Evolutionary conservation across 176 grass and related monocot genomes (phyloP), one percentile per base, ranked within the genome.

Genomic region (Panicum miliaceum): DNA sequence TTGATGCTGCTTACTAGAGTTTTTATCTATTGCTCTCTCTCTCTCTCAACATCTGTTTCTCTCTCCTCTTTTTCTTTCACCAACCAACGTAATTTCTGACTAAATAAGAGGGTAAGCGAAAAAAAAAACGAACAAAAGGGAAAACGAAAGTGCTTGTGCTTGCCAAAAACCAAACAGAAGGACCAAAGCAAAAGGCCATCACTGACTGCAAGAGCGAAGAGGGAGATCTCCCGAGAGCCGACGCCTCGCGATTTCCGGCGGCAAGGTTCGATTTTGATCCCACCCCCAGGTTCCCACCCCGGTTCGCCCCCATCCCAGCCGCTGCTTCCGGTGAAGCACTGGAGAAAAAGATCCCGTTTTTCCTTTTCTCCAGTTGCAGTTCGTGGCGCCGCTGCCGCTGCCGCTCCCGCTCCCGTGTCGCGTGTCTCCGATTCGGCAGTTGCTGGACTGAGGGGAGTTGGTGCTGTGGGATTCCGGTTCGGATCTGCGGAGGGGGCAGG

Each of bases 181-280:
- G 64, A 85, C 63, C 77, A 74, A 81, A 77, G 77, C 51, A 83
- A 86, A 83, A 86, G 79, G 83, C 46, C 78, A 63, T 40, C 73
- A 68, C 65, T 83, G 77, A 38, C 59, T 9, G 40, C 56, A 20
- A 47, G 26, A 23, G 64, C 38, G 74, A 5, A 7, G 77, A 71
- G 71, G 64, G 78, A 86, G 79, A 90, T 79, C 73, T 81, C 70
- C 69, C 45, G 37, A 64, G 73, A 57, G 71, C 83, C 88, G 83
- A 71, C 64, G 64, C 65, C 72, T 86, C 73, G 88, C 79, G 85
- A 87, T 88, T 88, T 77, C 85, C 71, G 64, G 38, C 29, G 76
- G 76, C 81, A 88, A 91, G 85, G 77, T 88, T 85, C 71, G 89
- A 81, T 91, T 91, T 88, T 88, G 81, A 85, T 91, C 85, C 81